Conservation (phyloP, 2,329 filamentous ascomycete species). For the Magnaporthales sp. region DNA sequence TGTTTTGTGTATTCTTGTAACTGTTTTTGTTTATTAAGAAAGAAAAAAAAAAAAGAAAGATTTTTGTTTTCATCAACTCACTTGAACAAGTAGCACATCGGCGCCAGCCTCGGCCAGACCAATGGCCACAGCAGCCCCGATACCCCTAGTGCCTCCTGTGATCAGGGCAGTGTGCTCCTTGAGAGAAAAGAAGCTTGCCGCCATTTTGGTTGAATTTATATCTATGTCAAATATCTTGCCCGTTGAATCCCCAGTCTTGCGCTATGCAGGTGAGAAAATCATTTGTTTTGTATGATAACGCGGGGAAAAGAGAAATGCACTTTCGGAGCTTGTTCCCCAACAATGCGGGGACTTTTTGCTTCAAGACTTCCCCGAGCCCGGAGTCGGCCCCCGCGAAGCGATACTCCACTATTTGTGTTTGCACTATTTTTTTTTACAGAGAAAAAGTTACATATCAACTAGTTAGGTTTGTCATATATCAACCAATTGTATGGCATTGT, state of each 20-base stretch:
- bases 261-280: not conserved
- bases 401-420: not conserved
- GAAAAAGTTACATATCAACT: too few species aligned
- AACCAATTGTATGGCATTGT: not conserved
- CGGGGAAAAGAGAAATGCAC: not conserved
- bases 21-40: not conserved
- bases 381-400: not conserved
- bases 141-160: conserved; percentile 49
- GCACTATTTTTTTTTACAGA: too few species aligned
- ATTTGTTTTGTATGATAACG: not conserved
- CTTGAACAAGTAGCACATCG: conserved; percentile 47
- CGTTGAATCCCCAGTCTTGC: not conserved
- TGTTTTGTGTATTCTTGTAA: not conserved
- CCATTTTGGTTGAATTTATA: not conserved
- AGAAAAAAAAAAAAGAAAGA: not conserved
- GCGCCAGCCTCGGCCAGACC: conserved; percentile 51
- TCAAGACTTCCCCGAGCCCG: not conserved
- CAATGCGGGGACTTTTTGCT: not conserved
- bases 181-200: conserved; percentile 39
- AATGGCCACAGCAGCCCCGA: conserved; percentile 47
- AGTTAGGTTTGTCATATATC: not conserved
- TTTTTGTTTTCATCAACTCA: conserved; percentile 12
- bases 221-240: not conserved
- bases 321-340: not conserved
- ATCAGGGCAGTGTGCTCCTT: conserved; percentile 47